A percentile compares a stretch with the other conserved stretches of the same genome.
These are phyloP conservation scores for Flaveria floridana DNA, from an alignment of 140 eudicot genomes.

Conservation along the genomic window DNA sequence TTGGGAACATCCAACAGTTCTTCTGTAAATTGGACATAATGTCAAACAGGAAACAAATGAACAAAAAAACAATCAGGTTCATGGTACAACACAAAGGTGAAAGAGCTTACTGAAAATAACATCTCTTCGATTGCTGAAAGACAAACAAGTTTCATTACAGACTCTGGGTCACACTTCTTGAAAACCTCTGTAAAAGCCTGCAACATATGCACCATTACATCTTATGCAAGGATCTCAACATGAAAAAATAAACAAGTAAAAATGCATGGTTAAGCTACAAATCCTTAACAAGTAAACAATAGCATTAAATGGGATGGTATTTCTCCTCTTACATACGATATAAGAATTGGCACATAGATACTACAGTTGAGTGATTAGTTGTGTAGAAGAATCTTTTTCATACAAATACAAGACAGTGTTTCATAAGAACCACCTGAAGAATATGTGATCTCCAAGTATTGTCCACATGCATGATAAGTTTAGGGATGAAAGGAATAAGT, in stretches of 20 bases:
- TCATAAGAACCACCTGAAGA: constrained; percentile 55
- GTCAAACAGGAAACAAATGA: constrained; percentile 8
- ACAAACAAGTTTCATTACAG: constrained; percentile 68
- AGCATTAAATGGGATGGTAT: neutral
- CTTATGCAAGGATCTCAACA: constrained; percentile 11
- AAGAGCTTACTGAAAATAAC: constrained; percentile 65
- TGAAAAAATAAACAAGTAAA: constrained; percentile 6
- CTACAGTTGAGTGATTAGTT: neutral
- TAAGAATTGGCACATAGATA: no score
- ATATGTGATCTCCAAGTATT: constrained; percentile 61
- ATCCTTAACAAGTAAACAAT: neutral
- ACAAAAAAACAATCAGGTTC: neutral
- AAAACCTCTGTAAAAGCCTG: constrained; percentile 79
- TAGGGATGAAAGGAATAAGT: constrained; percentile 69
- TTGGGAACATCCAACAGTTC: constrained; percentile 36
- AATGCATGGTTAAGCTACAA: neutral
- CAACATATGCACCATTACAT: neutral
- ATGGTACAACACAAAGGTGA: neutral
- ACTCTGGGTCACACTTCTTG: constrained; percentile 58
- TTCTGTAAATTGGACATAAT: constrained; percentile 11
- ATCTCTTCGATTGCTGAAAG: constrained; percentile 70
- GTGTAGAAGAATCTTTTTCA: neutral
- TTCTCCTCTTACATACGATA: no score
- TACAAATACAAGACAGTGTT: constrained; percentile 19
- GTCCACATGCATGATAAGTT: constrained; percentile 51